Conservation (phyloP, 768 basidiomycete species). For the Boletus rubropictus region DNA sequence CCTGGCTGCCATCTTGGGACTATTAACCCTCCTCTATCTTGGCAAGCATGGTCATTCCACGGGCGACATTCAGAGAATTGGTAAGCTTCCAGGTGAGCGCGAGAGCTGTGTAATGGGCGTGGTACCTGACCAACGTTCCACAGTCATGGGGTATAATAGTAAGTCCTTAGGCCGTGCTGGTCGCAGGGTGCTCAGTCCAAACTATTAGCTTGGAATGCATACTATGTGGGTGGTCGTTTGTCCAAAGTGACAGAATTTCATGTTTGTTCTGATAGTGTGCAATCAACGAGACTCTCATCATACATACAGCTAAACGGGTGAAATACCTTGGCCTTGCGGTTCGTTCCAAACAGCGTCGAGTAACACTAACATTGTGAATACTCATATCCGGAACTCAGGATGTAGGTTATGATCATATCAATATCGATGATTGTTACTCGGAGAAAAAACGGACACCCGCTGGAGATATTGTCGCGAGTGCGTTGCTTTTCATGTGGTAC, state of each 20-base stretch:
- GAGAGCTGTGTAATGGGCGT: not conserved
- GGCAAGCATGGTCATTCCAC: not conserved
- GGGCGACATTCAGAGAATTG: conserved; percentile 22
- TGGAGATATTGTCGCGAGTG: conserved; percentile 56
- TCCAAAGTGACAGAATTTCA: not conserved
- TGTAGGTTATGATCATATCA: conserved; percentile 53
- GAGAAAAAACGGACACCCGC: conserved; percentile 45
- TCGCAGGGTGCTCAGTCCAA: conserved; percentile 1
- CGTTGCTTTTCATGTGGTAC: not conserved
- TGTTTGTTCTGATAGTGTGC: conserved; percentile 39
- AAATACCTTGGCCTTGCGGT: conserved; percentile 49
- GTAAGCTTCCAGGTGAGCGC: conserved; percentile 33
- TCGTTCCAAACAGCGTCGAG: conserved; percentile 6
- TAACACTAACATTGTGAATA: not conserved
- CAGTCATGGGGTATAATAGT: conserved; percentile 66
- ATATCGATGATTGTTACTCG: conserved; percentile 63
- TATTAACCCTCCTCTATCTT: conserved; percentile 13
- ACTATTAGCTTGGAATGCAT: conserved; percentile 60
- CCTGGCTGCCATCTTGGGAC: conserved; percentile 19
- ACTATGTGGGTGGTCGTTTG: conserved; percentile 40
- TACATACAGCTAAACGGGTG: conserved; percentile 46
- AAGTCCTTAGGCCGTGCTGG: conserved; percentile 17
- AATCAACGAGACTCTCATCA: conserved; percentile 49
- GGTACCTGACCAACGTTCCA: not conserved
- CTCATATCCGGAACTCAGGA: conserved; percentile 33